Conservation (phyloP, 169 alveolate genomes). For the Plasmodium blacklocki region DNA sequence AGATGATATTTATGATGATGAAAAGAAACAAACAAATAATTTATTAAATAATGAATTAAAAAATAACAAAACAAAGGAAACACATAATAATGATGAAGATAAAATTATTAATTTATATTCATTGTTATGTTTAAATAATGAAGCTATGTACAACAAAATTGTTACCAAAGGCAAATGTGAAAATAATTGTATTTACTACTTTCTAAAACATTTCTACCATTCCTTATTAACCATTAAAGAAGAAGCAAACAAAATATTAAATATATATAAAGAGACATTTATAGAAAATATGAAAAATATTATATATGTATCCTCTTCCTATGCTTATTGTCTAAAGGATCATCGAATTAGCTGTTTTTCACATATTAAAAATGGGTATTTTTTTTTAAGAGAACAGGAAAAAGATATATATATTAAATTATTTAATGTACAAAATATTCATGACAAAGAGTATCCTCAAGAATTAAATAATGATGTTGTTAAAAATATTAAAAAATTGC, state of each 20-base stretch:
- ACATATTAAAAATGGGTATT: slow-evolving; percentile 63
- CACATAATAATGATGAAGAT: slow-evolving; percentile 9
- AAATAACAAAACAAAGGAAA: slow-evolving; percentile 9
- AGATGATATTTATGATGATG: slow-evolving; percentile 14
- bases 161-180: slow-evolving; percentile 57
- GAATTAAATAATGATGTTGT: slow-evolving; percentile 24
- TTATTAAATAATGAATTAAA: neutral
- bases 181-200: slow-evolving; percentile 62
- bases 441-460: neutral
- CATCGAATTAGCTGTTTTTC: slow-evolving; percentile 61
- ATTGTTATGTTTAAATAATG: slow-evolving; percentile 62
- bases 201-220: slow-evolving; percentile 68
- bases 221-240: slow-evolving; percentile 70
- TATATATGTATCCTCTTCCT: slow-evolving; percentile 74
- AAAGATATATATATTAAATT: slow-evolving; percentile 20
- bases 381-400: slow-evolving; percentile 56
- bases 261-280: slow-evolving; percentile 76
- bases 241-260: slow-evolving; percentile 63
- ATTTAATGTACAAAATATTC: slow-evolving; percentile 15
- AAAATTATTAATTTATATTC: slow-evolving; percentile 33
- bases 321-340: slow-evolving; percentile 57
- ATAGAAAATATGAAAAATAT: slow-evolving; percentile 74
- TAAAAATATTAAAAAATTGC: slow-evolving; percentile 43
- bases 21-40: slow-evolving; percentile 1
- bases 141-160: slow-evolving; percentile 40